phyloP scores from a whole-genome alignment of 2,329 filamentous ascomycete genomes.

The Talaromyces sp. region DNA sequence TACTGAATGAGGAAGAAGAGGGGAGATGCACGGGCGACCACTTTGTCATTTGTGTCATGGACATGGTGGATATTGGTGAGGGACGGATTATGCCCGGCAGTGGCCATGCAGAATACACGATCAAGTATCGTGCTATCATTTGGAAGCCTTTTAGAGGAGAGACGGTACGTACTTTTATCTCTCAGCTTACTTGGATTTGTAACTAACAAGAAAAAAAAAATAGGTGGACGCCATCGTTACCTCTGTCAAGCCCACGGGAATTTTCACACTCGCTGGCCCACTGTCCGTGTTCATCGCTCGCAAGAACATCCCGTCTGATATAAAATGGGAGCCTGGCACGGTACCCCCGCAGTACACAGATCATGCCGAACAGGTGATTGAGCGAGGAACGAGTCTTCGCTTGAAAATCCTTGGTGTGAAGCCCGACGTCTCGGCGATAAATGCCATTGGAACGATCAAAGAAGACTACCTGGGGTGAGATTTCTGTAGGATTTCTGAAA shows the following conservation, averaged over 20 bases:
- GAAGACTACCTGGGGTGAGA: slow-evolving; percentile 54
- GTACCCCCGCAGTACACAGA: slow-evolving; percentile 97
- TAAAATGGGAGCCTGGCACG: slow-evolving; percentile 92
- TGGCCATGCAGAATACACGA: slow-evolving; percentile 88
- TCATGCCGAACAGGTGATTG: slow-evolving; percentile 88
- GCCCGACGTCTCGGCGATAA: slow-evolving; percentile 91
- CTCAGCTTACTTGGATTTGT: slow-evolving; percentile 16
- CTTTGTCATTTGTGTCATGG: slow-evolving; percentile 97
- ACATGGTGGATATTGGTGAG: slow-evolving; percentile 90
- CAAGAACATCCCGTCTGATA: slow-evolving; percentile 73
- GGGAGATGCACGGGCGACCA: slow-evolving; percentile 93
- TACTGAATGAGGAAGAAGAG: slow-evolving; percentile 88
- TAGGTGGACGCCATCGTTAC: slow-evolving; percentile 92
- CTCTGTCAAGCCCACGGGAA: slow-evolving; percentile 82
- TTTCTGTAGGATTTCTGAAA: background rate
- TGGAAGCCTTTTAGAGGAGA: slow-evolving; percentile 98
- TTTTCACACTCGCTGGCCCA: slow-evolving; percentile 57
- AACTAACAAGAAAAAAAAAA: slow-evolving; percentile 19
- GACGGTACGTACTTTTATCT: slow-evolving; percentile 62
- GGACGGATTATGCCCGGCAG: slow-evolving; percentile 88
- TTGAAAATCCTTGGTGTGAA: slow-evolving; percentile 92
- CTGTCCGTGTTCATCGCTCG: slow-evolving; percentile 52
- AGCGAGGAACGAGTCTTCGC: slow-evolving; percentile 87
- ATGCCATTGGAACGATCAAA: slow-evolving; percentile 95
- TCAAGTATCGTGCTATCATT: slow-evolving; percentile 91